Evolutionary conservation across 2,329 filamentous ascomycete genomes (phyloP).

Genomic region (Paecilomyces niveus): DNA sequence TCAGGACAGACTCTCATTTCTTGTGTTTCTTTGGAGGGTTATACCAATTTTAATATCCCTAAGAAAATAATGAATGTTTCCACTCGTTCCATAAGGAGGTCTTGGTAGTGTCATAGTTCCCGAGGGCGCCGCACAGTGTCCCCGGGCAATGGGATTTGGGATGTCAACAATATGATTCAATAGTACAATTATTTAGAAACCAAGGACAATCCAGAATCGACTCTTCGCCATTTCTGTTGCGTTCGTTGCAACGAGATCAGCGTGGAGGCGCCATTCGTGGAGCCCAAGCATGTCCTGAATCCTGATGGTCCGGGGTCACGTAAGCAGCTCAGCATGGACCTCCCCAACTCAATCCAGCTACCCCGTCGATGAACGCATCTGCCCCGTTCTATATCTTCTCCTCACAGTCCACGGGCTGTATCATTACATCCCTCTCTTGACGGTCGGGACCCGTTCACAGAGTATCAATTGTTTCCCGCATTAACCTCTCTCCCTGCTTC

Average conservation of each 20-base stretch:
- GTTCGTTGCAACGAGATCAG: no score
- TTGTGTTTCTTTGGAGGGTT: neutral
- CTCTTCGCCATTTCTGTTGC: no score
- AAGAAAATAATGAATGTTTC: neutral
- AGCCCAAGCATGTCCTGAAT: no score
- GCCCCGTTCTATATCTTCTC: neutral
- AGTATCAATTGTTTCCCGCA: neutral
- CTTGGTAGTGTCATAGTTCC: no score
- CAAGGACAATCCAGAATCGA: no score
- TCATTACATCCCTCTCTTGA: neutral
- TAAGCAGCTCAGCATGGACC: neutral
- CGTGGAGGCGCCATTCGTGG: no score
- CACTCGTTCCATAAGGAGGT: neutral
- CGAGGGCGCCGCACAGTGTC: no score
- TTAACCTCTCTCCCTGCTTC: neutral
- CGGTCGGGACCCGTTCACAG: neutral
- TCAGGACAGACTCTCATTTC: neutral
- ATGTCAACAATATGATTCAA: no score
- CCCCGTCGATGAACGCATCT: neutral
- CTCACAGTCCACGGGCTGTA: neutral
- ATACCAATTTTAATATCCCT: constrained; percentile 1
- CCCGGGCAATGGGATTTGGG: no score
- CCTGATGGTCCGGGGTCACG: neutral
- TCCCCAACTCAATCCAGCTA: neutral
- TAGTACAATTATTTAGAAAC: no score